Conservation (phyloP, 768 basidiomycete species). For the Tricholoma terreum region DNA sequence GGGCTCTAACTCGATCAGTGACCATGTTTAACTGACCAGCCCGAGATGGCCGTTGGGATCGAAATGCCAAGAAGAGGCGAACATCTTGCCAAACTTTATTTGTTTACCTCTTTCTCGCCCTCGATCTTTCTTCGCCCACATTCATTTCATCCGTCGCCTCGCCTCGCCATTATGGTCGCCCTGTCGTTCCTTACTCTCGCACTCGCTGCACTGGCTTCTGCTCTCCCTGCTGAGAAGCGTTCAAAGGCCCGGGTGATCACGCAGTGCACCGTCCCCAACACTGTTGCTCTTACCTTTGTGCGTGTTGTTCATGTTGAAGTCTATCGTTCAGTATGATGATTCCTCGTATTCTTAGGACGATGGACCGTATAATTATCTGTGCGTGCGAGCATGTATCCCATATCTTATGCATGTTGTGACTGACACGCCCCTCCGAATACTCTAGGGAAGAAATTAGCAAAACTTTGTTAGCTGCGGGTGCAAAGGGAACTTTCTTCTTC, state of each 20-base stretch:
- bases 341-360: conserved; percentile 32
- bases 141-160: conserved; percentile 1
- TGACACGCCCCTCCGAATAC: not conserved
- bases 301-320: conserved; percentile 10
- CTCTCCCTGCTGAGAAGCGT: conserved; percentile 10
- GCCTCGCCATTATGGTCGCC: not conserved
- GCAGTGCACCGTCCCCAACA: conserved; percentile 33
- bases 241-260: conserved; percentile 29
- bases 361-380: conserved; percentile 39
- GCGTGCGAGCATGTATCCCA: conserved; percentile 12
- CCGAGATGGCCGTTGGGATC: too few species aligned
- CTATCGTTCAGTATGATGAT: not conserved
- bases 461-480: conserved; percentile 19
- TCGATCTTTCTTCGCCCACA: not conserved
- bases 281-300: conserved; percentile 41
- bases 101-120: too few species aligned
- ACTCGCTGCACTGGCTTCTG: conserved; percentile 8
- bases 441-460: conserved; percentile 32
- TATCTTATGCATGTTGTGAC: not conserved
- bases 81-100: too few species aligned
- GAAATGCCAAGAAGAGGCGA: too few species aligned
- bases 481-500: conserved; percentile 27
- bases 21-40: too few species aligned
- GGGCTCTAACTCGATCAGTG: too few species aligned
- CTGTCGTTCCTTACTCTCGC: conserved; percentile 5